These are phyloP conservation scores for Hypoxylon crocopeplum DNA, from an alignment of 495 filamentous ascomycete genomes.

Conservation along the genomic window DNA sequence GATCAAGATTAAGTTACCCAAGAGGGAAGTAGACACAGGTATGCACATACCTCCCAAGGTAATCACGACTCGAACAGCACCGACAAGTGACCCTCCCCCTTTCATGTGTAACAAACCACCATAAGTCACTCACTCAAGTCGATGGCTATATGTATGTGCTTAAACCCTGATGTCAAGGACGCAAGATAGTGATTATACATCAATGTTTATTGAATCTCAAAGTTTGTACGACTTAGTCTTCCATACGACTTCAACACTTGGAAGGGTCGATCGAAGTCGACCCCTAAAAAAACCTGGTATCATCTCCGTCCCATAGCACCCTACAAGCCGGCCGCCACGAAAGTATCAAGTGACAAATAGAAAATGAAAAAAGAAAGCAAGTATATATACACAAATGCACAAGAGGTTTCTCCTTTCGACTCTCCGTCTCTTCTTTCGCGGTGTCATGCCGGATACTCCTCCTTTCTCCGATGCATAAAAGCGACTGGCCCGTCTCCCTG, in stretches of 20 bases:
- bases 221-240: slow-evolving; percentile 28
- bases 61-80: too few species aligned
- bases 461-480: slow-evolving; percentile 3
- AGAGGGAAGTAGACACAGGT: too few species aligned
- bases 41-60: too few species aligned
- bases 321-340: slow-evolving; percentile 26
- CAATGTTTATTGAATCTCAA: slow-evolving; percentile 29
- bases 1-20: too few species aligned
- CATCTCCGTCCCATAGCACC: slow-evolving; percentile 23
- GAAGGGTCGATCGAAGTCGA: slow-evolving; percentile 8
- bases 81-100: too few species aligned
- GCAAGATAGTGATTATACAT: slow-evolving; percentile 18
- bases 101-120: too few species aligned
- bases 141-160: too few species aligned
- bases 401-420: slow-evolving; percentile 12
- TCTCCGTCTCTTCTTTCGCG: slow-evolving; percentile 8
- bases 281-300: slow-evolving; percentile 30
- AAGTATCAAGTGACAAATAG: slow-evolving; percentile 19
- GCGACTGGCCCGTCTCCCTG: not conserved
- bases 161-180: too few species aligned
- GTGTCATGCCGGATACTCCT: slow-evolving; percentile 4
- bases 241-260: slow-evolving; percentile 11
- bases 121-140: too few species aligned
- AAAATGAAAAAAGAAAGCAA: slow-evolving; percentile 33
- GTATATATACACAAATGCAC: slow-evolving; percentile 45